Evolutionary conservation across 352 stramenopile genomes (phyloP).

Genomic region (Discostella stelligera): DNA sequence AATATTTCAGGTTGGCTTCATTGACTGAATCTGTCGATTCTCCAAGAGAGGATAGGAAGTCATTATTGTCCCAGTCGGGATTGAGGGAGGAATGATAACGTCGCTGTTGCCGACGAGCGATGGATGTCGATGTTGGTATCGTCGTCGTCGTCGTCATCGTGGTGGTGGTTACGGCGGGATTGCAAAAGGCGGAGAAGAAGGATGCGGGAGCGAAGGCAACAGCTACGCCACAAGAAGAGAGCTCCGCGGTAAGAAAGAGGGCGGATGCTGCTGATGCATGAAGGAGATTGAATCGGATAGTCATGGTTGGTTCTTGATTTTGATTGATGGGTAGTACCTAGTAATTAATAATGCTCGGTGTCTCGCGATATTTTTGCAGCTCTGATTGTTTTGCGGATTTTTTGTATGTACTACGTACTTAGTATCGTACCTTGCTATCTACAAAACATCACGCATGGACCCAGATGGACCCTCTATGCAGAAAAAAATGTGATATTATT

Average conservation of each 20-base stretch:
- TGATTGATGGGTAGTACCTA: too few species aligned
- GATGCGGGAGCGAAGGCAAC: neutral
- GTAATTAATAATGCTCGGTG: too few species aligned
- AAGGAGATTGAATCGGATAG: slow-evolving; percentile 38
- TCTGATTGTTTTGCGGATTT: too few species aligned
- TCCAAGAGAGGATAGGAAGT: slow-evolving; percentile 54
- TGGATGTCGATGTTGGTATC: neutral
- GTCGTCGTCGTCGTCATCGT: slow-evolving; percentile 1
- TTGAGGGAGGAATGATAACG: slow-evolving; percentile 7
- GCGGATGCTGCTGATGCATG: slow-evolving; percentile 7
- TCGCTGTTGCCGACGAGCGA: neutral
- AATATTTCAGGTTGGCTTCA: slow-evolving; percentile 50
- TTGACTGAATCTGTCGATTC: slow-evolving; percentile 18
- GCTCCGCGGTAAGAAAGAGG: neutral
- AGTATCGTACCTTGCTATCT: too few species aligned
- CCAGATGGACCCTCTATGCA: too few species aligned
- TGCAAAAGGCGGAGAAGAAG: neutral
- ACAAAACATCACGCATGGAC: too few species aligned
- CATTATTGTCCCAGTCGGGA: slow-evolving; percentile 58
- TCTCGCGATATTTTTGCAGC: too few species aligned
- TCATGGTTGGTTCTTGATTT: slow-evolving; percentile 17
- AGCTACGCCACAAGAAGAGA: neutral
- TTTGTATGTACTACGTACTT: too few species aligned
- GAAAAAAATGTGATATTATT: too few species aligned
- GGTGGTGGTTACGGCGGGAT: neutral